These are phyloP conservation scores for Hortaea sp. DNA, from an alignment of 2,329 filamentous ascomycete species.

Conservation along the genomic window DNA sequence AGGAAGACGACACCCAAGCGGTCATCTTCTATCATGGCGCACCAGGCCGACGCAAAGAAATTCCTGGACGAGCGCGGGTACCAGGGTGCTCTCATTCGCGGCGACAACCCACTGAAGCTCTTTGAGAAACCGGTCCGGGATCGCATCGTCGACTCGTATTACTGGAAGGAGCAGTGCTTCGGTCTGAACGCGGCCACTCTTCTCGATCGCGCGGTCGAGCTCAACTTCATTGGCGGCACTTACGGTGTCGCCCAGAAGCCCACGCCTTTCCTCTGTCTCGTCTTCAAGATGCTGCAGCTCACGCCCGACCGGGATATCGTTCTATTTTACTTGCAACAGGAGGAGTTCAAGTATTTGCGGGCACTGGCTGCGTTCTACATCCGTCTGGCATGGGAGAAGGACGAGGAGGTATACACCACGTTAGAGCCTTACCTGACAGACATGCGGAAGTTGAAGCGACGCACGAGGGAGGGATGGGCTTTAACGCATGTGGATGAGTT, in stretches of 20 bases:
- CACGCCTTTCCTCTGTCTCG: constrained; percentile 84
- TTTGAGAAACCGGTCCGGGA: constrained; percentile 94
- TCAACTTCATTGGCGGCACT: constrained; percentile 78
- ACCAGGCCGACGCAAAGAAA: constrained; percentile 66
- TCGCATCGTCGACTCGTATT: constrained; percentile 89
- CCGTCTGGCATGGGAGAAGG: constrained; percentile 72
- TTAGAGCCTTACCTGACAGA: constrained; percentile 80
- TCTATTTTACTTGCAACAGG: constrained; percentile 65
- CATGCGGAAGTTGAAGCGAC: constrained; percentile 68
- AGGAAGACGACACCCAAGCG: background rate
- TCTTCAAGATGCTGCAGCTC: constrained; percentile 88
- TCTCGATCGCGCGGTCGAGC: constrained; percentile 78
- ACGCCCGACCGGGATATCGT: constrained; percentile 71
- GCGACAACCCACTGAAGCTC: constrained; percentile 87
- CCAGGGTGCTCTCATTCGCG: constrained; percentile 64
- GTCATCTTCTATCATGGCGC: constrained; percentile 30
- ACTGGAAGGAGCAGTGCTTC: constrained; percentile 99
- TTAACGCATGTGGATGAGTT: constrained; percentile 85
- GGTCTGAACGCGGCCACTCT: constrained; percentile 74
- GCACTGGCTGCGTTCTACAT: constrained; percentile 88
- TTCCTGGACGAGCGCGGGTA: constrained; percentile 88
- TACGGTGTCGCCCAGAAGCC: constrained; percentile 77
- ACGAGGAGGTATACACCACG: constrained; percentile 68
- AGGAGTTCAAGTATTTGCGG: constrained; percentile 67
- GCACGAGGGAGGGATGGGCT: constrained; percentile 61